Base-by-base conservation (phyloP, 1,284 basidiomycete genomes). In the Marasmius tenuissimus region DNA sequence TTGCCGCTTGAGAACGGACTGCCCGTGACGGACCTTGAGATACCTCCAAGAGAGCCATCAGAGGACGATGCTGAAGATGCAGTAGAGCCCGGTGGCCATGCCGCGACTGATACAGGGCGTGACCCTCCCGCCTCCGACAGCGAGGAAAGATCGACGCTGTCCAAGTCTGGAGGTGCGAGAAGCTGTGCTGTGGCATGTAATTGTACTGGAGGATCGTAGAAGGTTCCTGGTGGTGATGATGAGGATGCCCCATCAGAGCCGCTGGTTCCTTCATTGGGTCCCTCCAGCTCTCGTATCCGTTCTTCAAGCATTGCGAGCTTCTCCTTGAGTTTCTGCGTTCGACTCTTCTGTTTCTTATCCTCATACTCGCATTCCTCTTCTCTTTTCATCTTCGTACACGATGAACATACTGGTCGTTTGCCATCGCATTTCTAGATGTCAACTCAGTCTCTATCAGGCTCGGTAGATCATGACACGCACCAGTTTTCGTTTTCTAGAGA, bases 261-360 rank as follows among this genome's bases (percentile, higher is more conserved):
- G 38, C 64, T 70, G 63, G 68, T 70, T 40, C 61, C 63, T 47
- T 68, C 66, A 37, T 67, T 65, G 59, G 72, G 69, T 33, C 71
- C 70, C 66, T 85, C 84, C 8, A 87, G 77, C 68, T 87, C 81
- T 22, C 79, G 80, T 48, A 88, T 74, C 47, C 83, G 78, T 22
- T 77, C 76, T 69, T 86, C 84, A 35, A 87, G 77, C 59, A 79
- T 74, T 8, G 76, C 73, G 55, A 86, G 75, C 68, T 85, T 85
- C 66, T 86, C 84, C 65, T 82, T 83, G 38, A 88, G 74, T 34
- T 84, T 76, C 68, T 86, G 82, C 1, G 85, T 87, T 33, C 85
- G 80, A 67, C 83, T 86, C 69, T 86, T 85, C 61, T 81, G 81
- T 66, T 81, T 81, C 70, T 80, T 82, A 69, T 87, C 85, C 67